Conservation (phyloP, 2,329 filamentous ascomycete genomes). For the Gremmenia infestans region DNA sequence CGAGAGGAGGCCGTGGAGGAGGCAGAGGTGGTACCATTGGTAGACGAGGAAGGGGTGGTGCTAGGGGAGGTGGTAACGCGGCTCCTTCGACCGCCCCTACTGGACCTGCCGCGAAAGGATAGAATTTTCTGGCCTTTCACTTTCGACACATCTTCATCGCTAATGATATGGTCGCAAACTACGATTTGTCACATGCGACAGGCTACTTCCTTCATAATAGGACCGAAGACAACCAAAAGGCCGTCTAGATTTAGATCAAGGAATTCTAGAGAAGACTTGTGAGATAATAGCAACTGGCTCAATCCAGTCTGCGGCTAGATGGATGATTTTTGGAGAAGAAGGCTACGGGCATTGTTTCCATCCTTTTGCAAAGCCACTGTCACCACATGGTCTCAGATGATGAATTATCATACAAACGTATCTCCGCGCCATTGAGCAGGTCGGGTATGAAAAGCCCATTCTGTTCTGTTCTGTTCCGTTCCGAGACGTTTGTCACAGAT, state of each 20-base stretch:
- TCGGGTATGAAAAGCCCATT: background rate
- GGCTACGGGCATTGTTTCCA: background rate
- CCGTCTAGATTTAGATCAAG: no score
- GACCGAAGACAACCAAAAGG: no score
- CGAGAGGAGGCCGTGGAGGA: constrained; percentile 21
- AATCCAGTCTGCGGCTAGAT: no score
- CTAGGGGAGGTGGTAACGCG: constrained; percentile 18
- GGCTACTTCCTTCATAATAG: background rate
- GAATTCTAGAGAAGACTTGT: no score
- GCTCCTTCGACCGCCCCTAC: constrained; percentile 20
- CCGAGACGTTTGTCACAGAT: background rate
- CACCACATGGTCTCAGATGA: background rate
- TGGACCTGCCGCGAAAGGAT: constrained; percentile 25
- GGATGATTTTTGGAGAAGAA: no score
- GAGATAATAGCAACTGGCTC: no score
- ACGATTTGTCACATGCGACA: background rate
- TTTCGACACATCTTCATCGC: background rate
- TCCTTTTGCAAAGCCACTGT: background rate
- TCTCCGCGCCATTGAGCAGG: background rate
- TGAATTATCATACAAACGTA: background rate
- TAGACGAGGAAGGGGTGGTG: constrained; percentile 20
- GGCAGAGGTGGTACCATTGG: constrained; percentile 16
- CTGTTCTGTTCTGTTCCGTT: background rate
- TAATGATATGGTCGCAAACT: no score
- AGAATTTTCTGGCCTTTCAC: background rate